A percentile compares a stretch with the other conserved stretches of the same genome.
These are phyloP conservation scores for Penicillium vulpinum DNA, from an alignment of 2,329 filamentous ascomycete genomes.

Conservation along the genomic window DNA sequence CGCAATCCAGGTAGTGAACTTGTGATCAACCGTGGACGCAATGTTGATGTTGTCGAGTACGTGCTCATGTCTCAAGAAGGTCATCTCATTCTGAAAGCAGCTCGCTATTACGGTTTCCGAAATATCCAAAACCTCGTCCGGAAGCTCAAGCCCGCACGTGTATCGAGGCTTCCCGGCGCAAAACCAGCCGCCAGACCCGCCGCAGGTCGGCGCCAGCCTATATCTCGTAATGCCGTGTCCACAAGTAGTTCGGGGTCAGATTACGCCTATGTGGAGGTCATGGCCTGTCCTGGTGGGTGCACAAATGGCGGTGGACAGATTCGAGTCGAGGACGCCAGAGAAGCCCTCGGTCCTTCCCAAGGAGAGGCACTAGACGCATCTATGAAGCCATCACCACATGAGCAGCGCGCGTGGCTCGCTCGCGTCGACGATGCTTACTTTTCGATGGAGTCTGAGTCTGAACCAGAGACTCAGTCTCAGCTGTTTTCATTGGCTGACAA, in stretches of 20 bases:
- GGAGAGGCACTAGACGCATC: slow-evolving; percentile 18
- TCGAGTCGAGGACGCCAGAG: slow-evolving; percentile 74
- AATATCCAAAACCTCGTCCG: slow-evolving; percentile 98
- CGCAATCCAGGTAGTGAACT: slow-evolving; percentile 72
- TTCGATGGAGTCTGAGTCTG: slow-evolving; percentile 63
- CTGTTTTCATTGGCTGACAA: slow-evolving; percentile 28
- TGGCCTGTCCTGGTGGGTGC: slow-evolving; percentile 98
- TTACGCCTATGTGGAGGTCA: slow-evolving; percentile 94
- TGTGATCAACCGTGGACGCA: slow-evolving; percentile 72
- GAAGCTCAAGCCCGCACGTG: slow-evolving; percentile 77
- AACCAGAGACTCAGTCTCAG: slow-evolving; percentile 30
- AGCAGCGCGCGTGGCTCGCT: slow-evolving; percentile 83
- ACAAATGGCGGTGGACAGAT: slow-evolving; percentile 97
- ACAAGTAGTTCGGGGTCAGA: slow-evolving; percentile 52
- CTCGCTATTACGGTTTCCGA: slow-evolving; percentile 93
- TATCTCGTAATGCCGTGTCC: slow-evolving; percentile 34
- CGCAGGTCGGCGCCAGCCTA: slow-evolving; percentile 32
- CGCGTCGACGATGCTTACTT: slow-evolving; percentile 89
- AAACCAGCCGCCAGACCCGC: slow-evolving; percentile 46
- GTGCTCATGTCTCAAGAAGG: slow-evolving; percentile 60
- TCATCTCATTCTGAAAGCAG: slow-evolving; percentile 70
- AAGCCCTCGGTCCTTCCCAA: slow-evolving; percentile 22
- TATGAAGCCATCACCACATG: slow-evolving; percentile 67
- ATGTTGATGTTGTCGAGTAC: slow-evolving; percentile 89
- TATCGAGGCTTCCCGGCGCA: slow-evolving; percentile 77